Evolutionary conservation across 1,284 basidiomycete genomes (phyloP).

Genomic region (Heterobasidion parviporum): DNA sequence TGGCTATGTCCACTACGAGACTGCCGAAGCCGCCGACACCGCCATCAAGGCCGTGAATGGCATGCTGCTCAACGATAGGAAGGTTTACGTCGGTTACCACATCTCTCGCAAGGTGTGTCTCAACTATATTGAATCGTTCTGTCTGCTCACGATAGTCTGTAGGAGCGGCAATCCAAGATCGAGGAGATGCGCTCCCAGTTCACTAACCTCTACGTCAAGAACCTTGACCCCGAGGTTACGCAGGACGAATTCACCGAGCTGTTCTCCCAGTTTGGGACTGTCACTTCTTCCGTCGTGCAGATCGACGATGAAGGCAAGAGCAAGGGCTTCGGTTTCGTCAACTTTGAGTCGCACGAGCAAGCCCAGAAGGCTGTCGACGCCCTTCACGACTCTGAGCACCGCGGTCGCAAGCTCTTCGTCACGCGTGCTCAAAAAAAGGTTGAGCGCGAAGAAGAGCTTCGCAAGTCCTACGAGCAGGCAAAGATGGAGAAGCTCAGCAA

Average conservation of each 20-base stretch:
- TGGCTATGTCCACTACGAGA: conserved; percentile 99
- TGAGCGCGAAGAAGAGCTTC: conserved; percentile 96
- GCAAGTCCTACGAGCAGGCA: conserved; percentile 89
- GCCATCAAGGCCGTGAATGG: conserved; percentile 99
- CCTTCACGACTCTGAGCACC: conserved; percentile 83
- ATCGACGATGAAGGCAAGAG: conserved; percentile 82
- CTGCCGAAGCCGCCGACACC: conserved; percentile 90
- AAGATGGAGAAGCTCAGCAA: conserved; percentile 98
- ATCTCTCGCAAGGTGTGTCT: conserved; percentile 85
- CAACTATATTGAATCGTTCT: neutral
- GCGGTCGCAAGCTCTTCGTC: conserved; percentile 92
- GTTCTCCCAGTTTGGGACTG: conserved; percentile 75
- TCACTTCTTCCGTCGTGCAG: conserved; percentile 86
- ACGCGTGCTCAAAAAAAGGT: conserved; percentile 98
- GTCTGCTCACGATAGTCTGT: neutral
- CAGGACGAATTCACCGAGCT: conserved; percentile 86
- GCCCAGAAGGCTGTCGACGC: conserved; percentile 87
- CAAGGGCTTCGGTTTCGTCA: conserved; percentile 99
- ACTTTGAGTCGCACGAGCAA: conserved; percentile 90
- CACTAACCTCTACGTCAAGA: conserved; percentile 99
- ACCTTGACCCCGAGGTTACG: conserved; percentile 80
- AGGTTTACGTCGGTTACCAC: conserved; percentile 98
- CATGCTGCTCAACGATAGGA: conserved; percentile 99
- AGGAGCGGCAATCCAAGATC: conserved; percentile 96
- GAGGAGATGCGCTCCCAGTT: conserved; percentile 96